Evolutionary conservation across 768 basidiomycete genomes (phyloP), one percentile per base, ranked within the genome.

Genomic region (Nidularia sp.): DNA sequence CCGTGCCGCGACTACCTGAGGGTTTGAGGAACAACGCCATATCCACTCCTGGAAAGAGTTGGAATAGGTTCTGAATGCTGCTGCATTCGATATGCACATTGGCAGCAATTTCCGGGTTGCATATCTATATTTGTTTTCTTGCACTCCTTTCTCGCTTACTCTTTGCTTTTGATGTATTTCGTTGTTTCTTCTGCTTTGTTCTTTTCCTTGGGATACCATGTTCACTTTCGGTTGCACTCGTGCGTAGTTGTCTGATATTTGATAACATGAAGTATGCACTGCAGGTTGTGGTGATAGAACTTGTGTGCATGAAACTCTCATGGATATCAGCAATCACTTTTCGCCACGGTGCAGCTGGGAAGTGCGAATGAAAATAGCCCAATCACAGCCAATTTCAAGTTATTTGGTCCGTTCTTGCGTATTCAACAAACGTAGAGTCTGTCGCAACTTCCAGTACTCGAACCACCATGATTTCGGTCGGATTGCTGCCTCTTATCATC

Each of bases 1-100:
- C 78, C 33, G 76, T 80, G 34, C 79, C 78, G 6, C 69, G 65
- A 58, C 53, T 78, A 34, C 73, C 74, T 33, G 64, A 68, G 29
- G 66, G 60, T 22, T 66, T 67, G 52, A 57, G 57, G 29, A 60
- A 52, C 41, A 53, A 35, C 34, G 48, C 34, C 46, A 51, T 22
- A 25, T 43, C 53, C 47, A 45, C 60, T 49, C 55, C 60, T 44
- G 65, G 54, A 36, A 55, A 56, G 55, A 63, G 55, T 51, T 65
- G 66, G 60, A 69, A 65, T 49, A 64, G 62, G 55, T 69, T 70
- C 51, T 70, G 53, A 61, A 55, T 68, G n/a, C 34, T 49, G 13
- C 44, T 45, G 7, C 45, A n/a, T 45, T 45, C 25, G 45, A 45
- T 45, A 48, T 48, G 44, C 18, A n/a, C n/a, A n/a, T n/a, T n/a